A percentile compares a stretch with the other conserved stretches of the same genome.
Evolutionary conservation across 768 basidiomycete genomes (phyloP).

Genomic region (Lactarius hatsudake): DNA sequence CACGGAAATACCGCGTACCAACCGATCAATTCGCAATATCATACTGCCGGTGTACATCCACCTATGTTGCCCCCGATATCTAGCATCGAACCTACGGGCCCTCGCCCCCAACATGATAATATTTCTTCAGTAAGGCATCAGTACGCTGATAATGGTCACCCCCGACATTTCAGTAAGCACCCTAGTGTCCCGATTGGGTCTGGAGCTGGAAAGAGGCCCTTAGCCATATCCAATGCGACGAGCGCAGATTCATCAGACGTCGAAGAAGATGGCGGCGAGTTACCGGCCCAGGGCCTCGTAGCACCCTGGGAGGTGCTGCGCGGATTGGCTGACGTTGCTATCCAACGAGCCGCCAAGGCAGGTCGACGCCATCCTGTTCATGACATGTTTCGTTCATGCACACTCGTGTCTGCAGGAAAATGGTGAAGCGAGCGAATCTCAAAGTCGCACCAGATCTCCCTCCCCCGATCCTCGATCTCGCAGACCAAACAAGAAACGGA

Average conservation of each 20-base stretch:
- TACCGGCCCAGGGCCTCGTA: slow-evolving; percentile 77
- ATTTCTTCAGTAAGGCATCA: slow-evolving; percentile 63
- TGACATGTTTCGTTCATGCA: neutral
- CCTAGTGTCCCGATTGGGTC: slow-evolving; percentile 31
- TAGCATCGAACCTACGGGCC: slow-evolving; percentile 25
- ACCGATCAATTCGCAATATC: slow-evolving; percentile 15
- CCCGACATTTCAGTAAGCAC: slow-evolving; percentile 28
- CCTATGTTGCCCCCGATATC: slow-evolving; percentile 26
- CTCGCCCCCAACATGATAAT: slow-evolving; percentile 40
- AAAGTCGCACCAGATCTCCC: slow-evolving; percentile 69
- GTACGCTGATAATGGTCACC: slow-evolving; percentile 40
- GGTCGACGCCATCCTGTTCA: slow-evolving; percentile 24
- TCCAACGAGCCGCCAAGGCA: slow-evolving; percentile 75
- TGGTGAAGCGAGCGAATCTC: slow-evolving; percentile 72
- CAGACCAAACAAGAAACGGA: slow-evolving; percentile 69
- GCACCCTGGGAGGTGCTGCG: slow-evolving; percentile 86
- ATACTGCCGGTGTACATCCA: slow-evolving; percentile 15
- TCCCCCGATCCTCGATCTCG: slow-evolving; percentile 63
- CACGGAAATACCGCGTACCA: slow-evolving; percentile 20
- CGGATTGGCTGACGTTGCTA: slow-evolving; percentile 78
- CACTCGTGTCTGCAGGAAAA: slow-evolving; percentile 53
- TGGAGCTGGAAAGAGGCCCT: slow-evolving; percentile 53
- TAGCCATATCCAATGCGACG: slow-evolving; percentile 62
- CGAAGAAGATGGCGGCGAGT: slow-evolving; percentile 82
- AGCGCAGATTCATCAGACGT: slow-evolving; percentile 81